Percentiles rank a stretch among this genome's conserved stretches.
phyloP scores from a whole-genome alignment of 345 rosid genomes.

The Brassica rapa region DNA sequence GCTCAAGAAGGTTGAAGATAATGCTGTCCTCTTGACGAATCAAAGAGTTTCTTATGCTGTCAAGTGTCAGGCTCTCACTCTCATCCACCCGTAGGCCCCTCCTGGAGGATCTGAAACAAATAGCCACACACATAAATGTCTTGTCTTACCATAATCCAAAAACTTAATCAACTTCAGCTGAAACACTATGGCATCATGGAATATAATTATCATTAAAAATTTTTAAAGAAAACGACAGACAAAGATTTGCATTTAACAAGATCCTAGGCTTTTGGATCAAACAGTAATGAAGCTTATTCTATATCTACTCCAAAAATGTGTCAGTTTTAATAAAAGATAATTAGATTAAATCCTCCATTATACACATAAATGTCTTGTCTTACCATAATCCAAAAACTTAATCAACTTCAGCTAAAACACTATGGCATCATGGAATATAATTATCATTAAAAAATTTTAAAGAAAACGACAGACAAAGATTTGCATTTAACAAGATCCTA shows the following conservation, averaged over 20 bases:
- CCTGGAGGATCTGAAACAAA: constrained; percentile 28
- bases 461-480: not conserved
- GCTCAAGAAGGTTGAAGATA: constrained; percentile 62
- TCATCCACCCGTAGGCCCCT: constrained; percentile 50
- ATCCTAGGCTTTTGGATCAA: constrained; percentile 4
- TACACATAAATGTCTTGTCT: not conserved
- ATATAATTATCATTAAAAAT: not conserved
- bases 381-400: not conserved
- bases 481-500: not conserved
- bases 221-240: not conserved
- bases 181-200: not conserved
- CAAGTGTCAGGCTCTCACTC: constrained; percentile 60
- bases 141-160: not conserved
- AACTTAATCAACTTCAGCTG: not conserved
- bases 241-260: not conserved
- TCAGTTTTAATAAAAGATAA: not conserved
- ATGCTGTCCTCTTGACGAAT: constrained; percentile 72
- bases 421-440: not conserved
- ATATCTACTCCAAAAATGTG: not conserved
- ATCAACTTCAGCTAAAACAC: not conserved
- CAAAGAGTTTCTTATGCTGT: constrained; percentile 55
- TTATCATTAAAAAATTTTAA: not conserved
- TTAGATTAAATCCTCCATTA: too few relatives aligned
- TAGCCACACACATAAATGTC: constrained; percentile 5
- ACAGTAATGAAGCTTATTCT: not conserved